A percentile compares a stretch with the other conserved stretches of the same genome.
Evolutionary conservation across 495 filamentous ascomycete species (phyloP).

Genomic region (Neurospora sublineolata): DNA sequence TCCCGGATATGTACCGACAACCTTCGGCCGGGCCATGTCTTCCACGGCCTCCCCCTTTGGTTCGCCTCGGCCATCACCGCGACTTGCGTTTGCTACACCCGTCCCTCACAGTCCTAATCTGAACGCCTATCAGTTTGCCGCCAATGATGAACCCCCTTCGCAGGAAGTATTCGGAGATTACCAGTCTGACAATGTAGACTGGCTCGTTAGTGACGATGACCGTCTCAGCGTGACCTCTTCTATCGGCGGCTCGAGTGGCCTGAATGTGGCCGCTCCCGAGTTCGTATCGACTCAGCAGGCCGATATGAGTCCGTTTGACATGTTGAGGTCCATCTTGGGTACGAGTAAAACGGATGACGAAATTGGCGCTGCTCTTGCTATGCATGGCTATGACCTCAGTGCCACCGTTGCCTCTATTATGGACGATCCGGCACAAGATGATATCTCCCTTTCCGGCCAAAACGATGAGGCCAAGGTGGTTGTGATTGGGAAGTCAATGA

Average conservation of each 20-base stretch:
- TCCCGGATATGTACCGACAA: slow-evolving; percentile 68
- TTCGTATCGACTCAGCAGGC: slow-evolving; percentile 59
- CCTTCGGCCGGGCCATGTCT: slow-evolving; percentile 60
- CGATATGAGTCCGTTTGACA: slow-evolving; percentile 98
- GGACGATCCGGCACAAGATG: slow-evolving; percentile 42
- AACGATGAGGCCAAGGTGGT: slow-evolving; percentile 44
- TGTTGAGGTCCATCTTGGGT: slow-evolving; percentile 87
- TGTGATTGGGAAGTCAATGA: slow-evolving; percentile 86
- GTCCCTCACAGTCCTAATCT: slow-evolving; percentile 88
- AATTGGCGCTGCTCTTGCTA: slow-evolving; percentile 77
- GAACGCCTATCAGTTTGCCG: slow-evolving; percentile 82
- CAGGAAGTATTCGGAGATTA: slow-evolving; percentile 85
- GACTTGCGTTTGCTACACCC: slow-evolving; percentile 80
- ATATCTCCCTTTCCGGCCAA: slow-evolving; percentile 21
- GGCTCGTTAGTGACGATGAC: slow-evolving; percentile 87
- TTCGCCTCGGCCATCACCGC: slow-evolving; percentile 86
- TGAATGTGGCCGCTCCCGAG: slow-evolving; percentile 66
- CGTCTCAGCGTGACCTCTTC: slow-evolving; percentile 61
- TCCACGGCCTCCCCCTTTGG: slow-evolving; percentile 81
- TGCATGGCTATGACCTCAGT: slow-evolving; percentile 84
- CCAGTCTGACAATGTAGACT: slow-evolving; percentile 88
- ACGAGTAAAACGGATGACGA: slow-evolving; percentile 86
- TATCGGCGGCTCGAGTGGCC: slow-evolving; percentile 44
- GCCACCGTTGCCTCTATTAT: slow-evolving; percentile 81
- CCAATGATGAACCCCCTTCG: slow-evolving; percentile 53